A percentile compares a stretch with the other conserved stretches of the same genome.
Evolutionary conservation across 2,329 filamentous ascomycete species (phyloP).

Genomic region (Curvularia hawaiiensis): DNA sequence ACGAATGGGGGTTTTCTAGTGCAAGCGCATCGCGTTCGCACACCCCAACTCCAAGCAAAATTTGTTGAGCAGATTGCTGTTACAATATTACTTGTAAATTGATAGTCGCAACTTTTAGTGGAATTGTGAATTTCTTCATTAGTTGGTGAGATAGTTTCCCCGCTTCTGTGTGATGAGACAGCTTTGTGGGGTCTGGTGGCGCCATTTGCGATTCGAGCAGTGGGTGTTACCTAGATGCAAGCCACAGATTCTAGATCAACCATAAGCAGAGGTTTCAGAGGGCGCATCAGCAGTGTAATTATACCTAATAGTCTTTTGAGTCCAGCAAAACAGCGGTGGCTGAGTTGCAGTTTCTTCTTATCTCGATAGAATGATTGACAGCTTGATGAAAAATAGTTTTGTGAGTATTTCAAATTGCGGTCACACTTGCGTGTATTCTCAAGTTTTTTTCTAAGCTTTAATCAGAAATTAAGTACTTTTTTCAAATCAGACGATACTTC

Average conservation of each 20-base stretch:
- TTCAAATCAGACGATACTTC: no score
- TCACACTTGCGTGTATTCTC: no score
- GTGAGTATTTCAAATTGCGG: no score
- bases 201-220: not conserved
- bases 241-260: not conserved
- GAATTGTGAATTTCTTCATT: not conserved
- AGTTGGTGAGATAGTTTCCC: not conserved
- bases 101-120: not conserved
- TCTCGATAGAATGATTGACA: no score
- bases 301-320: no score
- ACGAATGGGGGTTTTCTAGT: conserved; percentile 6
- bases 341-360: no score
- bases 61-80: not conserved
- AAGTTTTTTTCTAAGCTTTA: no score
- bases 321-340: no score
- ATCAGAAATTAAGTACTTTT: no score
- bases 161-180: not conserved
- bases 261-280: not conserved
- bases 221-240: not conserved
- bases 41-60: not conserved
- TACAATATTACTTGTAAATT: not conserved
- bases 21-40: conserved; percentile 2
- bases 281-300: no score
- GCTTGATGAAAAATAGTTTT: no score
- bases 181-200: not conserved